phyloP scores from a whole-genome alignment of 2,329 filamentous ascomycete genomes.

The Elsinoe australis region DNA sequence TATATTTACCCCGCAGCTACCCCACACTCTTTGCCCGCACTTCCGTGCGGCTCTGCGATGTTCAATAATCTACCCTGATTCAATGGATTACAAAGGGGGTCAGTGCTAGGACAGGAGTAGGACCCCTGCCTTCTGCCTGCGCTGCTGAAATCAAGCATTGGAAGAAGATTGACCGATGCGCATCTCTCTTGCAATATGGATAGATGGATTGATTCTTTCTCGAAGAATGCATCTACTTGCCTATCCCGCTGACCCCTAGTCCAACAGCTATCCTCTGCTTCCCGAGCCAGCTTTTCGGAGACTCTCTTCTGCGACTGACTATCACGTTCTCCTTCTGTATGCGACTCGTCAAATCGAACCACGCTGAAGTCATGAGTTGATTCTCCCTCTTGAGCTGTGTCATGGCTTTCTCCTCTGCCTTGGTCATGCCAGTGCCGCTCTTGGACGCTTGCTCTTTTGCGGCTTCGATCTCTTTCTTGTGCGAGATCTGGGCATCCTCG shows the following conservation, averaged over 20 bases:
- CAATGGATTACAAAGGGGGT: too few species aligned
- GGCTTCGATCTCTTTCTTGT: conserved; percentile 17
- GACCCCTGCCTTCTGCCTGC: too few species aligned
- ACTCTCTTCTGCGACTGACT: conserved; percentile 64
- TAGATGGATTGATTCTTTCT: not conserved
- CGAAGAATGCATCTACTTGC: not conserved
- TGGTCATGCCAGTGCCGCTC: conserved; percentile 11
- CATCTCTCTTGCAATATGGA: too few species aligned
- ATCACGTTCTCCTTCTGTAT: conserved; percentile 78
- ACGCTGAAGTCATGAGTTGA: conserved; percentile 70
- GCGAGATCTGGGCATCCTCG: conserved; percentile 14
- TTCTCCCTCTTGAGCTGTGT: conserved; percentile 71
- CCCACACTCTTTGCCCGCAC: too few species aligned
- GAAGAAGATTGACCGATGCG: too few species aligned
- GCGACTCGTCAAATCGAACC: conserved; percentile 72
- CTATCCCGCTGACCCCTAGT: conserved; percentile 8
- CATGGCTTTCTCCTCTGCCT: conserved; percentile 39
- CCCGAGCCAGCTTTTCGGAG: conserved; percentile 73
- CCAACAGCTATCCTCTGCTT: conserved; percentile 58
- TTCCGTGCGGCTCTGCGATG: too few species aligned
- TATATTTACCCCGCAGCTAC: conserved; percentile 12
- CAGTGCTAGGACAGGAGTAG: too few species aligned
- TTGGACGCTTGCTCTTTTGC: conserved; percentile 1
- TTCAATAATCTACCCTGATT: not conserved
- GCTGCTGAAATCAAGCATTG: too few species aligned